These are phyloP conservation scores for Lepidium aucheri DNA, from an alignment of 345 rosid species.

Conservation along the genomic window DNA sequence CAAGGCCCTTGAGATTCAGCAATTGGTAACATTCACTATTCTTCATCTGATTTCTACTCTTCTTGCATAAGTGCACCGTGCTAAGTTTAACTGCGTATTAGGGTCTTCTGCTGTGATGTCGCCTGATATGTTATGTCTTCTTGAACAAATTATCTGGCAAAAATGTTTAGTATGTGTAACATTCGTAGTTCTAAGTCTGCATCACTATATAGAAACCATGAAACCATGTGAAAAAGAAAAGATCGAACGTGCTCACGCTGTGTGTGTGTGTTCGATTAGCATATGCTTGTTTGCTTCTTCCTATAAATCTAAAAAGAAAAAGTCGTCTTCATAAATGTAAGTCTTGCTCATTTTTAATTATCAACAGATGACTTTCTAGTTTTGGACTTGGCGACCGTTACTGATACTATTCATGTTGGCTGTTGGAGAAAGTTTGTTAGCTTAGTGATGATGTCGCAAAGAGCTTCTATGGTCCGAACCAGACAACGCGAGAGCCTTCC, in stretches of 20 bases:
- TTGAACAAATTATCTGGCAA: not conserved
- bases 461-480: constrained; percentile 5
- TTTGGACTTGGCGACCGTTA: not conserved
- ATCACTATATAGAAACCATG: not conserved
- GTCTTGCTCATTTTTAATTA: not conserved
- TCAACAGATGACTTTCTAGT: not conserved
- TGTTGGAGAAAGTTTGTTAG: not conserved
- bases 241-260: not conserved
- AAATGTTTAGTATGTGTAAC: not conserved
- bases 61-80: not conserved
- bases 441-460: not conserved
- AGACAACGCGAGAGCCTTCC: not conserved
- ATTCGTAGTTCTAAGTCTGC: not conserved
- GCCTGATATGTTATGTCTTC: not conserved
- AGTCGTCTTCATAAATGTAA: not conserved
- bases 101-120: not conserved
- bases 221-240: not conserved
- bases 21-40: constrained; percentile 32
- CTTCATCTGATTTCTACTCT: not conserved
- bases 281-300: not conserved
- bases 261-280: too few species aligned
- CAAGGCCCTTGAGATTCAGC: constrained; percentile 35
- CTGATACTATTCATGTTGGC: not conserved
- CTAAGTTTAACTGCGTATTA: not conserved
- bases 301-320: not conserved